These are phyloP conservation scores for Omphalotus guepiniiformis DNA, from an alignment of 768 basidiomycete species.

Conservation along the genomic window DNA sequence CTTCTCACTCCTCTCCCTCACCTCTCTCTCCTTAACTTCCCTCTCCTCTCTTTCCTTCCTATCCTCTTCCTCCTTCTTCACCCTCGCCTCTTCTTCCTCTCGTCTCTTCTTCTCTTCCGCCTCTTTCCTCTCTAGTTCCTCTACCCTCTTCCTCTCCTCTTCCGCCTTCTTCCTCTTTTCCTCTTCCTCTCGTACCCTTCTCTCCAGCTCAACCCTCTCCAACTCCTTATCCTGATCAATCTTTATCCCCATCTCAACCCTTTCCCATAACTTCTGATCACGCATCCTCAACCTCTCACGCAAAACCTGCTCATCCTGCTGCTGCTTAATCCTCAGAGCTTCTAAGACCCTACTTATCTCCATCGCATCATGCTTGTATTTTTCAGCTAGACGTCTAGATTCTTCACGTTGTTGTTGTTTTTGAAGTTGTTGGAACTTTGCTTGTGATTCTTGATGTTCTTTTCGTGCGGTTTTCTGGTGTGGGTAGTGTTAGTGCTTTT, in stretches of 20 bases:
- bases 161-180: constrained; percentile 49
- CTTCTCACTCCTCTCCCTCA: constrained; percentile 30
- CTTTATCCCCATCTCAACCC: constrained; percentile 14
- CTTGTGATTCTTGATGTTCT: constrained; percentile 29
- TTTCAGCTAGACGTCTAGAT: constrained; percentile 29
- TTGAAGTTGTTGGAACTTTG: constrained; percentile 38
- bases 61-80: constrained; percentile 26
- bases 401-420: constrained; percentile 34
- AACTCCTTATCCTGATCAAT: constrained; percentile 30
- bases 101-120: constrained; percentile 41
- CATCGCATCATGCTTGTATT: constrained; percentile 46
- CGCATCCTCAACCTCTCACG: constrained; percentile 5
- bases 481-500: not conserved
- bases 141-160: constrained; percentile 48
- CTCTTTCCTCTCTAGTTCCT: constrained; percentile 44
- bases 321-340: constrained; percentile 3
- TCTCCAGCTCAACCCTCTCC: constrained; percentile 35
- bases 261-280: constrained; percentile 4
- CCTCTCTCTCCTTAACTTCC: constrained; percentile 31
- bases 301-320: constrained; percentile 5
- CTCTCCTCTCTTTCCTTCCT: constrained; percentile 30
- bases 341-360: constrained; percentile 48
- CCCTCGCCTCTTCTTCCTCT: constrained; percentile 37
- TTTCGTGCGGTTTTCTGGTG: constrained; percentile 42
- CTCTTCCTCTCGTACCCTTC: constrained; percentile 47